Evolutionary conservation across 1,284 basidiomycete species (phyloP).

Genomic region (Cutaneotrichosporon dermatis): DNA sequence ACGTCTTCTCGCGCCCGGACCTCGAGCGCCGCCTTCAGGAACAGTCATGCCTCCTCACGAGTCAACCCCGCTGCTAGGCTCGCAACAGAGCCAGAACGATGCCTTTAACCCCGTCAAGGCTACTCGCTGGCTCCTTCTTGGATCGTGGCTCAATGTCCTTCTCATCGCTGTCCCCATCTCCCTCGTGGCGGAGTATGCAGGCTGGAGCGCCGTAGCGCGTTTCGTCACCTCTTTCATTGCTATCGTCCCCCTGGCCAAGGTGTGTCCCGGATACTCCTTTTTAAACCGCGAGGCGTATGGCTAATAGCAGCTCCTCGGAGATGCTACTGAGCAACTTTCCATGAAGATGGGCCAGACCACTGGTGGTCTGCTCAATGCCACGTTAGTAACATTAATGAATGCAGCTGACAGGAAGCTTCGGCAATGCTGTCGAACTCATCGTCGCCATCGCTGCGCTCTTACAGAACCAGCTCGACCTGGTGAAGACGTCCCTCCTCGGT

Average conservation of each 20-base stretch:
- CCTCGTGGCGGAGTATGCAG: slow-evolving; percentile 49
- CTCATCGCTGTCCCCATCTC: slow-evolving; percentile 72
- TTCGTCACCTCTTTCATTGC: slow-evolving; percentile 79
- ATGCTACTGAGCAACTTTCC: slow-evolving; percentile 81
- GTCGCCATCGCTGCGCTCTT: slow-evolving; percentile 75
- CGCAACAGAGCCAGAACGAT: not conserved
- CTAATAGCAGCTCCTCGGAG: slow-evolving; percentile 53
- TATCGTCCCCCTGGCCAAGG: slow-evolving; percentile 81
- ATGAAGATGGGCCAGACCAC: slow-evolving; percentile 72
- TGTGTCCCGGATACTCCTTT: slow-evolving; percentile 29
- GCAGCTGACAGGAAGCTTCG: slow-evolving; percentile 35
- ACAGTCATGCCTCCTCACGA: slow-evolving; percentile 24
- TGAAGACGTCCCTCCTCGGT: slow-evolving; percentile 66
- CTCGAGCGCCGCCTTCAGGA: too few species aligned
- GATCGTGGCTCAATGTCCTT: slow-evolving; percentile 70
- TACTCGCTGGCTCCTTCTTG: slow-evolving; percentile 61
- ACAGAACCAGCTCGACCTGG: slow-evolving; percentile 79
- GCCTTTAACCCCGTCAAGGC: slow-evolving; percentile 52
- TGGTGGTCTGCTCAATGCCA: slow-evolving; percentile 80
- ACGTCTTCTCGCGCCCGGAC: too few species aligned
- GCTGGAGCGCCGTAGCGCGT: slow-evolving; percentile 75
- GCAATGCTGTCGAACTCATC: slow-evolving; percentile 62
- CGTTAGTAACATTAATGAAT: slow-evolving; percentile 50
- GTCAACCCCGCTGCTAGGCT: slow-evolving; percentile 19
- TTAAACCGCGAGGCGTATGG: too few species aligned